Evolutionary conservation across 768 basidiomycete species (phyloP).

Genomic region (Mycena indigotica): DNA sequence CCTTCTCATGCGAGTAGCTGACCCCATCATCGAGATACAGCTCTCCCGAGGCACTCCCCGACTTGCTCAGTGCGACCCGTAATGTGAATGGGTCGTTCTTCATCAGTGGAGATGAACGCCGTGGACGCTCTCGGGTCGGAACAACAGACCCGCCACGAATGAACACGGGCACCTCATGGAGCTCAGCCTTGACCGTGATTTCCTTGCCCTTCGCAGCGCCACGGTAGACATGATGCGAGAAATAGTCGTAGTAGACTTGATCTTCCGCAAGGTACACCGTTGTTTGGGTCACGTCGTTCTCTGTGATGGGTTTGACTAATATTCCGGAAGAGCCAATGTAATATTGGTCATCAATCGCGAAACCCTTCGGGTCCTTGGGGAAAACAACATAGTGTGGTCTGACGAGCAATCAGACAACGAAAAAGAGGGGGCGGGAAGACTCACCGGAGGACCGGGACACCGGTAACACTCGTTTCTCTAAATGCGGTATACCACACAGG

Average conservation of each 20-base stretch:
- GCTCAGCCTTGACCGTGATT: conserved; percentile 76
- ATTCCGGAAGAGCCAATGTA: conserved; percentile 88
- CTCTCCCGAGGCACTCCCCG: conserved; percentile 69
- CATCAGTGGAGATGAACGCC: conserved; percentile 86
- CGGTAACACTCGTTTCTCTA: conserved; percentile 80
- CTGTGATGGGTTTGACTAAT: conserved; percentile 88
- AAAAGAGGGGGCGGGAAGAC: conserved; percentile 15
- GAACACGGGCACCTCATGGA: conserved; percentile 82
- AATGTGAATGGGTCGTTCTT: conserved; percentile 92
- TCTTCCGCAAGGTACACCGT: conserved; percentile 86
- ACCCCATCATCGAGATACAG: conserved; percentile 96
- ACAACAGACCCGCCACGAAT: conserved; percentile 91
- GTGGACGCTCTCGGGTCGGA: conserved; percentile 82
- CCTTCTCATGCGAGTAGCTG: conserved; percentile 71
- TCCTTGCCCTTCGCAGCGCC: conserved; percentile 64
- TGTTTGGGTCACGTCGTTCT: conserved; percentile 66
- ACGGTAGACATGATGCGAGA: conserved; percentile 67
- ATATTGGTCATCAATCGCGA: conserved; percentile 91
- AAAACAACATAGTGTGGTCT: conserved; percentile 97
- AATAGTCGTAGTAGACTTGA: conserved; percentile 95
- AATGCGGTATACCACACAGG: conserved; percentile 99
- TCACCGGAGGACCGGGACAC: conserved; percentile 82
- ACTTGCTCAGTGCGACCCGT: conserved; percentile 72
- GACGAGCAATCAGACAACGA: not conserved
- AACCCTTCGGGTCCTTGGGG: conserved; percentile 86